Evolutionary conservation across 306 rosid species (phyloP).

Genomic region (Malus orientalis): DNA sequence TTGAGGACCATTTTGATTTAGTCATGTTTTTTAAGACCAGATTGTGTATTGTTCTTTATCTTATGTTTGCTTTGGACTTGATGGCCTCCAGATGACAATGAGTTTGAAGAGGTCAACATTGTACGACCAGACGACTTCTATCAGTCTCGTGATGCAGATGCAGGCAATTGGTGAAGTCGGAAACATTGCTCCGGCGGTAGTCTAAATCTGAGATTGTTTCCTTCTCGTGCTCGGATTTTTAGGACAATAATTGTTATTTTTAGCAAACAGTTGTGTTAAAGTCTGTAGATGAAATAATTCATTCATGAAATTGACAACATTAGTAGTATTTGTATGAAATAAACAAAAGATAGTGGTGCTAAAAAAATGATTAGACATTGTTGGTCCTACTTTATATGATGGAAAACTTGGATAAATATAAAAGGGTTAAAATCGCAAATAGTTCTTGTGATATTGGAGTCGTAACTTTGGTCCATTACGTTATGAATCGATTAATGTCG

Average conservation of each 20-base stretch:
- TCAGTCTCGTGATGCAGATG: constrained; percentile 60
- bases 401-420: too few species aligned
- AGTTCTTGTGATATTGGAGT: too few species aligned
- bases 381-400: background rate
- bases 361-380: background rate
- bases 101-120: constrained; percentile 73
- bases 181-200: background rate
- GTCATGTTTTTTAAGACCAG: background rate
- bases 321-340: background rate
- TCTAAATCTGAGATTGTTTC: background rate
- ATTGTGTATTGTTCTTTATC: background rate
- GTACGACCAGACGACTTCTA: constrained; percentile 60
- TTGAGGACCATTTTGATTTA: background rate
- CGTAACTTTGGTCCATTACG: too few species aligned
- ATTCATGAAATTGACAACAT: background rate
- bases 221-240: background rate
- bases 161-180: constrained; percentile 47
- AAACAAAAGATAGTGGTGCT: background rate
- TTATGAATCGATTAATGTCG: too few species aligned
- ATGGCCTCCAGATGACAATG: constrained; percentile 57
- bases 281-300: background rate
- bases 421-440: too few species aligned
- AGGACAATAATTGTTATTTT: background rate
- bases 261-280: background rate
- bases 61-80: background rate